Conservation (phyloP, 768 basidiomycete genomes). For the Amanita inopinata region DNA sequence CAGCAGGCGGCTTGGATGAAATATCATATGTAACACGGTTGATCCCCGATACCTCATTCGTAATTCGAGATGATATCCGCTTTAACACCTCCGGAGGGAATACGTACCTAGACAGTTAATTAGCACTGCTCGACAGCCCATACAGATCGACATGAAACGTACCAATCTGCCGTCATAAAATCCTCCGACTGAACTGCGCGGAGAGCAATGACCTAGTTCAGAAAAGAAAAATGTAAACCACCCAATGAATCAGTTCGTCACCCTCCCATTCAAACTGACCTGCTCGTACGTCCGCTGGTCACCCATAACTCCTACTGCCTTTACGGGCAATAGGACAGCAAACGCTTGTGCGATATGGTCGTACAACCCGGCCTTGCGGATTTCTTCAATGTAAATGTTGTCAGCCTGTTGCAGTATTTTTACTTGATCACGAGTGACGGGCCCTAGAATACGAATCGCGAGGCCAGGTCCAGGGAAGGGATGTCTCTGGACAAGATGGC, state of each 20-base stretch:
- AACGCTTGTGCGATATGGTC: conserved; percentile 94
- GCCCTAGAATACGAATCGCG: conserved; percentile 95
- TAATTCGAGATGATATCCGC: conserved; percentile 91
- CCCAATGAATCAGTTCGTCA: conserved; percentile 7
- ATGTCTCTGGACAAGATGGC: conserved; percentile 89
- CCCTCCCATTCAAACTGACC: conserved; percentile 25
- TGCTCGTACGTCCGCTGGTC: conserved; percentile 96
- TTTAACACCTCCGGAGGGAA: conserved; percentile 88
- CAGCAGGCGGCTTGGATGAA: conserved; percentile 93
- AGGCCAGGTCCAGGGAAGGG: conserved; percentile 99
- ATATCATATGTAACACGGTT: conserved; percentile 96
- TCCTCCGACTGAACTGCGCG: conserved; percentile 97
- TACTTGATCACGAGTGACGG: conserved; percentile 90
- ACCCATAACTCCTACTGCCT: conserved; percentile 96
- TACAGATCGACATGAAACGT: conserved; percentile 17
- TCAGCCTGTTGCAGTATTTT: conserved; percentile 87
- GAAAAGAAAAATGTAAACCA: conserved; percentile 8
- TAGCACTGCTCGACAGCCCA: background rate
- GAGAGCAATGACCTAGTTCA: conserved; percentile 72
- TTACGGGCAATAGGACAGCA: conserved; percentile 89
- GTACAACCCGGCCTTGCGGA: conserved; percentile 86
- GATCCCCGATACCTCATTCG: conserved; percentile 95
- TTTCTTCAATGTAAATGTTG: conserved; percentile 95
- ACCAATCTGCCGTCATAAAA: conserved; percentile 99
- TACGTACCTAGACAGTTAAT: conserved; percentile 75